Evolutionary conservation across 2,329 filamentous ascomycete genomes (phyloP), one percentile per base, ranked within the genome.

Genomic region (Penicillium aurantiogriseum): DNA sequence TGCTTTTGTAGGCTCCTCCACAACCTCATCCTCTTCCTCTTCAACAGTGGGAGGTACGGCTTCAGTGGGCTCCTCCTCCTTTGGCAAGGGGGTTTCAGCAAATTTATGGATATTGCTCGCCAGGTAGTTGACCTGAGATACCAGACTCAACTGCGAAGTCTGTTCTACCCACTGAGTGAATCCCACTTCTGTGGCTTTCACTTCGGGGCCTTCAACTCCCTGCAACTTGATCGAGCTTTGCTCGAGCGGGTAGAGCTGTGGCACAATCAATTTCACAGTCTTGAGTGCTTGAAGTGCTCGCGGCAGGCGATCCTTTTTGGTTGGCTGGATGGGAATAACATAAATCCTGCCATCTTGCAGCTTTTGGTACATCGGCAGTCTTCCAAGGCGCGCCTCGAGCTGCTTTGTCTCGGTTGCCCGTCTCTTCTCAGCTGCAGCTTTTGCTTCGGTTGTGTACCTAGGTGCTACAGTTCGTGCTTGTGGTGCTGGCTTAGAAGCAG

Each of bases 91-190:
- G 49, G 85, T 81, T 66, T 83, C 88, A 15, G 85, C 86, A 67
- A 93, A 78, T 2, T 77, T 73, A 66, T 90, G 85, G 61, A 92
- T 81, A 65, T 90, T 90, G 69, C 88, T 85, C 2, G 85, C 81
- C 8, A 93, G 76, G 67, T 88, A 90, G 69, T 93, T 93, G 64
- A 93, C 73, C 64, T 90, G 88, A 57, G 85, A 88, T 76, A 89
- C 88, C 54, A 94, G 74, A 10, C 82, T 87, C 76, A 87, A 79
- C 42, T 86, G 80, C 39, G 78, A 79, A 64, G 85, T 82, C 51
- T 84, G 79, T 27, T 73, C 74, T 17, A 83, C 81, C 71, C 83
- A 86, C 57, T 82, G 74, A 7, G 81, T 77, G 65, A 93, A 94
- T 0, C 86, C 78, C 51, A 82, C 79, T 71, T 92, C 87, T 2